Evolutionary conservation across 345 rosid genomes (phyloP), one percentile per base, ranked within the genome.

Genomic region (Triadica sebifera): DNA sequence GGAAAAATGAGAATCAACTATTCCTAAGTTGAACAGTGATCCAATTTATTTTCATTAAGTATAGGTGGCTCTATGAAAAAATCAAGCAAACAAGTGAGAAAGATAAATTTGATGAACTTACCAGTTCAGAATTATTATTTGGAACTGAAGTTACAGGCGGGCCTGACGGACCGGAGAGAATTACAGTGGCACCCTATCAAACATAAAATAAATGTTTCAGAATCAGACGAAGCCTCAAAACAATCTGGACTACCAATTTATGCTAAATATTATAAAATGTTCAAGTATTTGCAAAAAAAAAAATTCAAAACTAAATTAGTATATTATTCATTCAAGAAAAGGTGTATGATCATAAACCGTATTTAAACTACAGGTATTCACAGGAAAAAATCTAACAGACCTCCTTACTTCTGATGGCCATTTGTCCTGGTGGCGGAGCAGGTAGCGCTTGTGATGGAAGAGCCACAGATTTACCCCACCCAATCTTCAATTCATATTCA

Each of bases 381-480:
- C 19, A 56, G 71, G 51, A 72, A 71, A 66, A 37, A 38, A 56
- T 59, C 78, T 38, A 53, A 81, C 89, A 69, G 8, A 93, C 99
- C 98, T 93, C 99, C 85, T 93, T 93, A 80, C 97, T 96, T 86
- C 98, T 88, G 74, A 96, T 93, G 76, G 97, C 99, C 99, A 96
- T 96, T 2, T 96, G 99, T 69, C 98, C 98, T 39, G 99, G 98
- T 38, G 99, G 98, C 6, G 99, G 98, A 81, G 99, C 99, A 49
- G 99, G 99, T 45, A 93, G 80, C 8, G 99, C 97, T 83, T 96
- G 99, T 63, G 99, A 91, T 74, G 99, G 99, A 77, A 93, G 95
- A 78, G 98, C 96, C 70, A 96, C 99, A 74, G 99, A 93, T 81
- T 96, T 96, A 67, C 99, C 99, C 99, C 99, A 96, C 46, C 99